Evolutionary conservation across 163 green algal species (phyloP), one percentile per base, ranked within the genome.

Genomic region (Prototheca stagnorum): DNA sequence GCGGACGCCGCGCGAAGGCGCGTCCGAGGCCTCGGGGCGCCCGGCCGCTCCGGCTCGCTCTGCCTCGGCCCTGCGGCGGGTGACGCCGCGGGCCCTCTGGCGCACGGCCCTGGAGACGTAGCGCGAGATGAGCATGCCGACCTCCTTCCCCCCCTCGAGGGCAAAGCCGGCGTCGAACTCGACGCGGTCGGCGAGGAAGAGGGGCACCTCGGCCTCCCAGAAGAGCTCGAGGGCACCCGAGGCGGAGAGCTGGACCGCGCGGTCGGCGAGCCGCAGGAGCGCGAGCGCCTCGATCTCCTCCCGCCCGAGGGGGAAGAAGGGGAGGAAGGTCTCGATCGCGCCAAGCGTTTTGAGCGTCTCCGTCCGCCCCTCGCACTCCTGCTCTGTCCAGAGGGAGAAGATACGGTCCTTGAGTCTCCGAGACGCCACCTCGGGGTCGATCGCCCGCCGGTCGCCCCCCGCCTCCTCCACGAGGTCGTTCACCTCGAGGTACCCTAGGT

Each of bases 401-500:
- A 88, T 62, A 14, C 74, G 53, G 44, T 88, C 66, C 36, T 79
- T 80, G 27, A 92, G 64, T 34, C 54, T 40, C 1, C 54, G 55
- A 48, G 84, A 66, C 14, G 70, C 70, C 4, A 52, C 41, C 56
- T 85, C 77, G 1, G 61, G 7, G 0, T 15, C 51, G 16, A 82
- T 58, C 49, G 25, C 21, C 9, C 29, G 19, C n/a, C 54, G 22
- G 39, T 2, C 62, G 70, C n/a, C n/a, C 2, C 67, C 53, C 1
- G 59, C 60, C 12, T 56, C 33, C 26, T 58, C 44, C 34, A 86
- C 53, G 57, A 85, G 43, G 23, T 63, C 35, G 47, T 82, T 63
- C 29, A 93, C 67, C 31, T 86, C 58, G 35, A 68, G 51, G 43
- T 86, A 88, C 4, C 85, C 85, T 23, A 78, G 61, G 64, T 95